Conservation (phyloP, 2,329 filamentous ascomycete species). For the Juglanconis oblonga region DNA sequence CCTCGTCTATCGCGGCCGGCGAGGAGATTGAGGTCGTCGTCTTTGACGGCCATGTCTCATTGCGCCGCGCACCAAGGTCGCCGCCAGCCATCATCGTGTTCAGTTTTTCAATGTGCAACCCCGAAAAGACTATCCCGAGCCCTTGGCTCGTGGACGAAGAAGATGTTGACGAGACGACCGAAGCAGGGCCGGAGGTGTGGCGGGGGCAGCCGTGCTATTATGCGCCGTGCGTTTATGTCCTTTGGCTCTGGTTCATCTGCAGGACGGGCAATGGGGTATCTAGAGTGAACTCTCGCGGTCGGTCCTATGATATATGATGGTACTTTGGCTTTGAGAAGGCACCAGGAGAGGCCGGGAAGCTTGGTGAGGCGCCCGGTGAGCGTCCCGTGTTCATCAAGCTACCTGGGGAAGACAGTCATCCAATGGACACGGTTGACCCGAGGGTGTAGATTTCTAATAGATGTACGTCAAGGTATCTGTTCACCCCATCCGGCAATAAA, state of each 20-base stretch:
- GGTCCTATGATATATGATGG: not conserved
- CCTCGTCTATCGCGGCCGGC: not conserved
- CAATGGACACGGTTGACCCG: too few species aligned
- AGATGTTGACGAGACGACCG: too few species aligned
- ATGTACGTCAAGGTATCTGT: too few species aligned
- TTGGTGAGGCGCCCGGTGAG: not conserved
- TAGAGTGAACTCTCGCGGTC: not conserved
- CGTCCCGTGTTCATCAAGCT: constrained; percentile 1
- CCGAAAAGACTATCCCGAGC: not conserved
- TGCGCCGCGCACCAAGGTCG: not conserved
- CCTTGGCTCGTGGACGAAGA: not conserved
- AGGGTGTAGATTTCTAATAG: too few species aligned
- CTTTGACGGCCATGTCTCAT: constrained; percentile 1
- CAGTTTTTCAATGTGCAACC: not conserved
- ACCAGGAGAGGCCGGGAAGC: not conserved
- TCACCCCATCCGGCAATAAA: too few species aligned
- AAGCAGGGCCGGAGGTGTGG: too few species aligned
- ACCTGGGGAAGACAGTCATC: too few species aligned
- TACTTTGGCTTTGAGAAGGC: constrained; percentile 2
- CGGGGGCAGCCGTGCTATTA: not conserved
- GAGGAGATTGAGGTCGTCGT: not conserved
- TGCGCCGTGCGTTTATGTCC: not conserved
- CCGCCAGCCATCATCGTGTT: not conserved
- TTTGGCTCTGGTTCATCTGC: not conserved
- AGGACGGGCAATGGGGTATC: not conserved